These are phyloP conservation scores for Fusarium torreyae DNA, from an alignment of 2,329 filamentous ascomycete genomes.

Conservation along the genomic window DNA sequence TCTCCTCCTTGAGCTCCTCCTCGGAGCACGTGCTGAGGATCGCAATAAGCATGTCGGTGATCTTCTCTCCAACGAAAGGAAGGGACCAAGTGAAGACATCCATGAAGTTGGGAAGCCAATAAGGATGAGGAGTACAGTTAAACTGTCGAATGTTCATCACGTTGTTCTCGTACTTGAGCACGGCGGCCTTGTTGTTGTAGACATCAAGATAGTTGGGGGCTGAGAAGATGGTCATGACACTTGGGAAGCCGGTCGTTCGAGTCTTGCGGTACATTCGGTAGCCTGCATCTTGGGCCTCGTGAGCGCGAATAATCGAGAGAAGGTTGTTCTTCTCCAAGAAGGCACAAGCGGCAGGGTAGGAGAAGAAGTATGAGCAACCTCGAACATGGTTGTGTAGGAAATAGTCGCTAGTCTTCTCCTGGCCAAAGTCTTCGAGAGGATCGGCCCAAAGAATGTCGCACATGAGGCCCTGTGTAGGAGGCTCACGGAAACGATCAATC, in stretches of 20 bases:
- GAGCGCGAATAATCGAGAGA: conserved; percentile 94
- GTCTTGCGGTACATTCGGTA: conserved; percentile 99
- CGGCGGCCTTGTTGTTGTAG: conserved; percentile 99
- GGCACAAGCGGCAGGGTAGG: conserved; percentile 94
- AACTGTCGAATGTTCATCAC: conserved; percentile 99
- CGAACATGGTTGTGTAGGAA: conserved; percentile 99
- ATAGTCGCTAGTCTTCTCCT: conserved; percentile 98
- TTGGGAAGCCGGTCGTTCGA: conserved; percentile 96
- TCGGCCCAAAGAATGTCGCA: conserved; percentile 99
- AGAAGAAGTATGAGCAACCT: conserved; percentile 99
- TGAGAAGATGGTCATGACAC: conserved; percentile 99
- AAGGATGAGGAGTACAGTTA: conserved; percentile 99
- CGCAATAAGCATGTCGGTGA: conserved; percentile 99
- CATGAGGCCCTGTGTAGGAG: conserved; percentile 97
- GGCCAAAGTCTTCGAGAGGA: conserved; percentile 96
- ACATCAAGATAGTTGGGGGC: conserved; percentile 99
- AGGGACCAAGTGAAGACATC: conserved; percentile 99
- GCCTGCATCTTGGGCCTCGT: conserved; percentile 98
- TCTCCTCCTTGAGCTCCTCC: conserved; percentile 93
- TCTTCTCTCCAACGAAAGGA: conserved; percentile 98
- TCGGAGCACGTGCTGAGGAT: conserved; percentile 99
- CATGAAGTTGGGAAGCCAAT: conserved; percentile 99
- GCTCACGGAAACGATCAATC: conserved; percentile 98
- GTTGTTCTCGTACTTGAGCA: conserved; percentile 99
- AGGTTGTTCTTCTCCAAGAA: conserved; percentile 99